Percentiles rank a stretch among this genome's conserved stretches.
These are phyloP conservation scores for Withania somnifera DNA, from an alignment of 305 asterid species.

Conservation along the genomic window DNA sequence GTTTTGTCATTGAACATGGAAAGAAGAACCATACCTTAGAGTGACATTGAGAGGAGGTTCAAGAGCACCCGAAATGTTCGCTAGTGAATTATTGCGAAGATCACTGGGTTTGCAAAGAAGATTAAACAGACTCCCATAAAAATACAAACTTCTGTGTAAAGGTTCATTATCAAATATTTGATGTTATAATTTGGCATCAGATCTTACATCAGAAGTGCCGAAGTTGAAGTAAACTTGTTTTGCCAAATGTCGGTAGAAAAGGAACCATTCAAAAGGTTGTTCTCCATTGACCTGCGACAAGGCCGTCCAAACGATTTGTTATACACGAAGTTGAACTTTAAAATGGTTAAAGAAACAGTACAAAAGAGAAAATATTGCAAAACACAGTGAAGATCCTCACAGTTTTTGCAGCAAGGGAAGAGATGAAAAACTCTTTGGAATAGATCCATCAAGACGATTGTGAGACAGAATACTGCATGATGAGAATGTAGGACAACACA, in stretches of 20 bases:
- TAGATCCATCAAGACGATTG: conserved; percentile 35
- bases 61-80: conserved; percentile 25
- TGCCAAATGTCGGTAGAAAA: conserved; percentile 26
- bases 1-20: not conserved
- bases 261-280: conserved; percentile 34
- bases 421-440: conserved; percentile 25
- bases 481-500: not conserved
- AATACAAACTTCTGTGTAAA: not conserved
- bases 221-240: conserved; percentile 17
- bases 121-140: not conserved
- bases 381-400: conserved; percentile 19
- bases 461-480: conserved; percentile 31
- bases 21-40: conserved; percentile 22
- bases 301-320: not conserved
- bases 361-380: not conserved
- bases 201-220: conserved; percentile 23
- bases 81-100: conserved; percentile 28
- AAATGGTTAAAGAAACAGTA: not conserved
- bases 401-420: conserved; percentile 34
- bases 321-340: not conserved
- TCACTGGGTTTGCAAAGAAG: conserved; percentile 18
- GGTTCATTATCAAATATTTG: not conserved
- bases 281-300: conserved; percentile 27
- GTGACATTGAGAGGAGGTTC: conserved; percentile 35
- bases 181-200: not conserved